These are phyloP conservation scores for Fragaria ananassa DNA, from an alignment of 306 rosid species.

Conservation along the genomic window DNA sequence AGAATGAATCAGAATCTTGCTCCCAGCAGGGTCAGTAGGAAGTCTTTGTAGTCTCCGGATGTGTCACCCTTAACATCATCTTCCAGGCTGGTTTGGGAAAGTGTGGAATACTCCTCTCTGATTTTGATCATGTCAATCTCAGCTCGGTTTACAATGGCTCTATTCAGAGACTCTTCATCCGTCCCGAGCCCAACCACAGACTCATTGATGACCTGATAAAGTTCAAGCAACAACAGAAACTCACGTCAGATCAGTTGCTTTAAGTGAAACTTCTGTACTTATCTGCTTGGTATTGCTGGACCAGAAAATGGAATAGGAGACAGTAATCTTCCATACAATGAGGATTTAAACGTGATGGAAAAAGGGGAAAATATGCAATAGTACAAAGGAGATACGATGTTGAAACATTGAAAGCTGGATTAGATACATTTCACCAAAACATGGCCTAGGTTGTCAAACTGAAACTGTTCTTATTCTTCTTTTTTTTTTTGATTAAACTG, in stretches of 20 bases:
- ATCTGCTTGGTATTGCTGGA: not conserved
- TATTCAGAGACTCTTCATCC: slow-evolving; percentile 73
- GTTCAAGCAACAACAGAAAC: slow-evolving; percentile 9
- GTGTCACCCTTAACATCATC: slow-evolving; percentile 69
- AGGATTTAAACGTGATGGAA: not conserved
- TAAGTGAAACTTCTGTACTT: slow-evolving; percentile 8
- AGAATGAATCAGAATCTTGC: slow-evolving; percentile 40
- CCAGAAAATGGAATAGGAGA: not conserved
- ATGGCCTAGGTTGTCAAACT: not conserved
- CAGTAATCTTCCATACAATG: not conserved
- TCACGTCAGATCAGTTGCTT: not conserved
- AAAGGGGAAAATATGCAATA: not conserved
- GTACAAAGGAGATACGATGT: not conserved
- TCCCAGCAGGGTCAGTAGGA: slow-evolving; percentile 82
- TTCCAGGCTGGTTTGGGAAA: slow-evolving; percentile 54
- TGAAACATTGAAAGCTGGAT: not conserved
- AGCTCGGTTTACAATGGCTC: slow-evolving; percentile 76
- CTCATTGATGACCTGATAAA: slow-evolving; percentile 61
- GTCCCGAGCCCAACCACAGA: slow-evolving; percentile 79
- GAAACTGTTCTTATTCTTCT: not conserved
- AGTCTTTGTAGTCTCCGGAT: slow-evolving; percentile 72
- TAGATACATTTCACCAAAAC: not conserved
- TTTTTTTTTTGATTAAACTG: not conserved
- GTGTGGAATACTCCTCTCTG: slow-evolving; percentile 52
- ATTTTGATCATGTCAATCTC: slow-evolving; percentile 66